Evolutionary conservation across 2,329 filamentous ascomycete genomes (phyloP), one percentile per base, ranked within the genome.

Genomic region (Mycosphaerelloides madeirae): DNA sequence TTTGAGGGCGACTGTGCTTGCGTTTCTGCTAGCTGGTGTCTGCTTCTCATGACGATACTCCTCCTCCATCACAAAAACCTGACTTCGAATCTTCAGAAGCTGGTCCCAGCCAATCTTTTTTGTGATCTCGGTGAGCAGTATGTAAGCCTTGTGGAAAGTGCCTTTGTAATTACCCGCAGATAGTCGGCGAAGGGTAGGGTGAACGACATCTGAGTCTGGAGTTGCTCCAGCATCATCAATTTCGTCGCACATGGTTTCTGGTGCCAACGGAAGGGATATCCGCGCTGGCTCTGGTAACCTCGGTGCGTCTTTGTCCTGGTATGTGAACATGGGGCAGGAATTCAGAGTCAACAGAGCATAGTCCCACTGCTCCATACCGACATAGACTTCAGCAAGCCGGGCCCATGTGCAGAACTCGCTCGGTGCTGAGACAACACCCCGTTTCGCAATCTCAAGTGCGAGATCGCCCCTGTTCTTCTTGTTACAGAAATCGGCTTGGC

Each of bases 251-350:
- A 90, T 81, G 14, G 87, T 95, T 66, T 97, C 93, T 0, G 85
- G 78, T 41, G 97, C 76, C 13, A 91, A 86, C 0, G 93, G 93
- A 12, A 98, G 78, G 56, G 86, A 81, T 32, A 97, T 85, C 44
- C 89, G 86, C 58, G 85, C 84, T 0, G 93, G 90, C 61, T 95
- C 89, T 1, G 93, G 93, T 85, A 97, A 91, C 48, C 93, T 72
- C 3, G 93, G 93, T 5, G 89, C 85, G 65, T 98, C 93, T 67
- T 96, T 97, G 68, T 98, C 93, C 68, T 97, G 93, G 67, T 98
- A 97, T 6, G 93, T 98, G 67, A 98, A 98, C 93, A 98, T 98
- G 7, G 93, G 93, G 66, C 93, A 98, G 14, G 93, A 98, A 70
- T 98, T 98, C 41, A 98, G 77, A 3, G 93, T 97, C 4, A 95